Base-by-base conservation (phyloP, 805 yeast genomes). In the Schwanniomyces pseudopolymorphus region DNA sequence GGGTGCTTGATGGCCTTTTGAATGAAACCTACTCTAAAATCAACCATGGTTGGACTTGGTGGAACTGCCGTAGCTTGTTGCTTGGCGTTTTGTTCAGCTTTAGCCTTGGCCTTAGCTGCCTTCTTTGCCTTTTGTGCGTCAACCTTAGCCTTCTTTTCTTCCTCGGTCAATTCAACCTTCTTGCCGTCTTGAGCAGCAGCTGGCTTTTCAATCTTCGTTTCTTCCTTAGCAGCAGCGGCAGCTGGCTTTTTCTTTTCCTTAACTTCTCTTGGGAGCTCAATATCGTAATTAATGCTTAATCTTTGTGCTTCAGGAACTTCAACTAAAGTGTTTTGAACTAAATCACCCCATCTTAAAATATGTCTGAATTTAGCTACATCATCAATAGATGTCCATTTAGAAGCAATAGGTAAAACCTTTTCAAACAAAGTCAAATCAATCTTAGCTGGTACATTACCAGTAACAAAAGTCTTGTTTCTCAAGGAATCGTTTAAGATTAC, bases 1-100 rank as follows among this genome's bases (percentile, higher is more conserved):
- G 99, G 99, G 74, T 94, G 99, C 69, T 88, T 89, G 62, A 88
- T 78, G 44, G 97, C 97, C 75, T 95, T 94, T 74, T 92, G 90
- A 62, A 94, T 94, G 78, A 85, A 89, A 44, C 99, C 99, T 52
- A 94, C 97, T 65, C 96, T 83, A 71, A 94, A 83, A 65, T 91
- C 97, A 63, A 94, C 83, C 78, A 84, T 74, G 16, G 96, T 80
- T 47, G 98, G 97, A 57, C 75, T 77, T 57, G 92, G 85, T 45
- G 87, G 85, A 27, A 77, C 84, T 48, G 74, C 80, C 43, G 84
- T 75, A 44, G 79, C 78, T 39, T 75, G 71, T 39, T 74, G 72
- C 60, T 78, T 73, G 48, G 79, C 78, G 40, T 64, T 61, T 44
- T 66, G 68, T 45, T 70, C 74, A 57, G 83, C 81, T 64, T 80